Evolutionary conservation across 2,329 filamentous ascomycete species (phyloP), one percentile per base, ranked within the genome.

Genomic region (Mycosphaerella arachidis): DNA sequence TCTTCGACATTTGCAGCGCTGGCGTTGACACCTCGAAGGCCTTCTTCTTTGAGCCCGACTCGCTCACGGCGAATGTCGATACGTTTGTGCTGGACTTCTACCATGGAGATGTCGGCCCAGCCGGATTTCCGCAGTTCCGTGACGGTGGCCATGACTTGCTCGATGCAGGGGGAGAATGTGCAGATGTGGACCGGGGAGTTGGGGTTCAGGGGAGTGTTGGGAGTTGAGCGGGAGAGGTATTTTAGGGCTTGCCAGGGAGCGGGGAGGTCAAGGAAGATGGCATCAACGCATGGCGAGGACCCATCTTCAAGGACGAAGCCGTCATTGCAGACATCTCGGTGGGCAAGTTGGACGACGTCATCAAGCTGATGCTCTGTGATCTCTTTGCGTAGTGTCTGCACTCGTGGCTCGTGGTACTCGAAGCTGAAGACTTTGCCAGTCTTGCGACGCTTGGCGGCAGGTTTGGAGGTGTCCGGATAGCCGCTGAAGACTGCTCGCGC

Each of bases 81-180:
- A 3, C 88, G 86, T 67, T 85, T 86, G 68, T 96, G 87, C 10
- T 86, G 81, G 10, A 99, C 84, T 75, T 97, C 94, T 0, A 96
- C 90, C 90, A 96, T 97, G 67, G 90, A 86, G 65, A 97, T 95
- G 59, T 93, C 89, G 9, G 92, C 83, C 94, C 94, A 99, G 56
- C 91, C 91, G 6, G 92, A 79, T 40, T 86, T 84, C 56, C 93
- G 87, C 75, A 99, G 82, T 12, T 85, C 84, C 10, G 90, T 88
- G 56, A 96, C 87, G 0, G 94, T 97, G 58, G 87, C 85, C 56
- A 89, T 91, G 24, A 95, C 93, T 78, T 99, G 94, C 76, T 99
- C 94, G 66, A 99, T 95, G 75, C 94, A 99, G 0, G 94, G 94
- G 1, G 90, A 95, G 77, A 99, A 99, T 0, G 92, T 95, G 78